Evolutionary conservation across 2,329 filamentous ascomycete genomes (phyloP).

Genomic region (Fusarium sp.): DNA sequence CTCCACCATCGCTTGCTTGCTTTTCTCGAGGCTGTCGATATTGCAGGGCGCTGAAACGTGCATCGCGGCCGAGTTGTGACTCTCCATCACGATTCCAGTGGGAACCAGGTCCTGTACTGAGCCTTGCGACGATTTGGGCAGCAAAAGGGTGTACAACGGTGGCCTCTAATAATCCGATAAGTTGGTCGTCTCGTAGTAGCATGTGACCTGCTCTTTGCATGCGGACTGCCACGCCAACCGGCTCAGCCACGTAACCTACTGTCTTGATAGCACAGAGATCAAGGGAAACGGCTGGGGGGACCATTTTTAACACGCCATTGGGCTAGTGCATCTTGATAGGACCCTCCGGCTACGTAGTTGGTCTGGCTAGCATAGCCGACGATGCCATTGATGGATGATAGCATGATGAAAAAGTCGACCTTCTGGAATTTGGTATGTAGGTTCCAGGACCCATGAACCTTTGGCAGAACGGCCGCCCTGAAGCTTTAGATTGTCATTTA

Average conservation of each 20-base stretch:
- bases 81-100: background rate
- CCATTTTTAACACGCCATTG: background rate
- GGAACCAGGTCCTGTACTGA: background rate
- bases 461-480: background rate
- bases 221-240: background rate
- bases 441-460: background rate
- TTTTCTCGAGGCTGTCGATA: background rate
- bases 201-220: background rate
- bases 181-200: background rate
- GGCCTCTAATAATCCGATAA: background rate
- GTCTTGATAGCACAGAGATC: background rate
- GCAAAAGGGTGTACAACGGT: background rate
- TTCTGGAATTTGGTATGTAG: background rate
- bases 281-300: background rate
- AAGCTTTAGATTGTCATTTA: background rate
- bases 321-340: background rate
- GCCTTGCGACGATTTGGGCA: background rate
- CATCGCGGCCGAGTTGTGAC: background rate
- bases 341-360: background rate
- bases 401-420: background rate
- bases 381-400: background rate
- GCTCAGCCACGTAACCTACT: background rate
- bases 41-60: background rate
- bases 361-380: background rate
- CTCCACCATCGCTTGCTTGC: background rate